phyloP scores from a whole-genome alignment of 192 early-diverging fungal genomes.

The Backusella macrospora region DNA sequence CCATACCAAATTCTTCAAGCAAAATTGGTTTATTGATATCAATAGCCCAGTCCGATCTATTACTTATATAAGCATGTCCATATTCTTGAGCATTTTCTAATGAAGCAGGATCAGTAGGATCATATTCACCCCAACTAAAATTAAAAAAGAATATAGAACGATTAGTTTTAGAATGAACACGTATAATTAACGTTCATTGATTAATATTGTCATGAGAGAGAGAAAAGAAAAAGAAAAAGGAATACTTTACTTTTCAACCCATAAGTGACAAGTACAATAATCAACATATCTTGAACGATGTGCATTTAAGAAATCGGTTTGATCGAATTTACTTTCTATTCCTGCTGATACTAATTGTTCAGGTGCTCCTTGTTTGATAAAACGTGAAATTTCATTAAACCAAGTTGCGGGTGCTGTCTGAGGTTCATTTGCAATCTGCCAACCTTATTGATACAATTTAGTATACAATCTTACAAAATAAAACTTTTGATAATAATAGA shows the following conservation, averaged over 20 bases:
- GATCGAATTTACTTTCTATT: constrained; percentile 61
- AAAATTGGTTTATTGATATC: constrained; percentile 51
- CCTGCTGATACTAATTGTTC: constrained; percentile 65
- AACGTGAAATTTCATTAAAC: constrained; percentile 52
- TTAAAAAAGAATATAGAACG: constrained; percentile 20
- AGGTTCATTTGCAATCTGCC: constrained; percentile 77
- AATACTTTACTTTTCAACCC: constrained; percentile 54
- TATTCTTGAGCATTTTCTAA: constrained; percentile 46
- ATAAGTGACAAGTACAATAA: constrained; percentile 57
- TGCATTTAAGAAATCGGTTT: constrained; percentile 51
- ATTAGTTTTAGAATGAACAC: neutral
- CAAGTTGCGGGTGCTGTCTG: constrained; percentile 52
- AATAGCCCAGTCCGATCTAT: constrained; percentile 53
- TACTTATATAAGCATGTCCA: constrained; percentile 43
- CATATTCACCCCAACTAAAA: constrained; percentile 61
- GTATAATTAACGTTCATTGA: neutral
- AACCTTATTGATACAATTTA: constrained; percentile 34
- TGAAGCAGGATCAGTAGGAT: constrained; percentile 46
- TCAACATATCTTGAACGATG: constrained; percentile 51
- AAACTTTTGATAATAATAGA: neutral
- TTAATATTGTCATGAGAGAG: neutral
- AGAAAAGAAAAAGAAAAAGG: neutral
- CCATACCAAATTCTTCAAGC: constrained; percentile 66
- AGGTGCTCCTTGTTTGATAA: constrained; percentile 52
- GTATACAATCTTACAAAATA: no score